A percentile compares a stretch with the other conserved stretches of the same genome.
Conservation (phyloP, 106 monocot genomes). For the Dendrobium officinale region DNA sequence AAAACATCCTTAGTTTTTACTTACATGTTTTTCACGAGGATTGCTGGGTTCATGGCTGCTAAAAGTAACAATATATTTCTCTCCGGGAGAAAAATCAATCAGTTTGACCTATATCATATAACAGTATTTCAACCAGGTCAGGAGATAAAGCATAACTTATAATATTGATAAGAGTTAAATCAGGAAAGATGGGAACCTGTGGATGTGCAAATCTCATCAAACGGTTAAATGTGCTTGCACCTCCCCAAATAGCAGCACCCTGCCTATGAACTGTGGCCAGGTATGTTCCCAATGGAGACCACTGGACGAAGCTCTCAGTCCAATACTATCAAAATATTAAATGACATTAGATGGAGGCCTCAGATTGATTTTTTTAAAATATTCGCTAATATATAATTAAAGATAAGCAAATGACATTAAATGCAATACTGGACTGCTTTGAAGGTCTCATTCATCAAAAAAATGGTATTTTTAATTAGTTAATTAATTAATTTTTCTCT, state of each 20-base stretch:
- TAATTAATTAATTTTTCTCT: too few relatives aligned
- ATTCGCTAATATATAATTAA: not conserved
- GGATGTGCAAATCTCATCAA: conserved; percentile 80
- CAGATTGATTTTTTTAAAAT: not conserved
- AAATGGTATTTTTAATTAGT: too few relatives aligned
- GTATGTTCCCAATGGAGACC: conserved; percentile 91
- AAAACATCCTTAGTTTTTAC: conserved; percentile 1
- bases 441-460: too few relatives aligned
- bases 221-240: conserved; percentile 66
- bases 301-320: conserved; percentile 95
- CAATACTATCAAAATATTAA: conserved; percentile 67
- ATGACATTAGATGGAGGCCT: too few relatives aligned
- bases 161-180: not conserved
- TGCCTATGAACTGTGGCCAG: conserved; percentile 90
- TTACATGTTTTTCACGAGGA: conserved; percentile 89
- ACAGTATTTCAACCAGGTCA: conserved; percentile 1
- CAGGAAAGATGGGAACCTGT: conserved; percentile 36
- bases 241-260: conserved; percentile 93
- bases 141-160: not conserved
- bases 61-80: conserved; percentile 79
- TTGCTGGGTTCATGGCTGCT: conserved; percentile 87
- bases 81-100: conserved; percentile 96
- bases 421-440: not conserved
- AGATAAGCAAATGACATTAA: not conserved
- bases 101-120: conserved; percentile 72